Conservation (phyloP, 2,329 filamentous ascomycete species). For the Fusarium sp. region DNA sequence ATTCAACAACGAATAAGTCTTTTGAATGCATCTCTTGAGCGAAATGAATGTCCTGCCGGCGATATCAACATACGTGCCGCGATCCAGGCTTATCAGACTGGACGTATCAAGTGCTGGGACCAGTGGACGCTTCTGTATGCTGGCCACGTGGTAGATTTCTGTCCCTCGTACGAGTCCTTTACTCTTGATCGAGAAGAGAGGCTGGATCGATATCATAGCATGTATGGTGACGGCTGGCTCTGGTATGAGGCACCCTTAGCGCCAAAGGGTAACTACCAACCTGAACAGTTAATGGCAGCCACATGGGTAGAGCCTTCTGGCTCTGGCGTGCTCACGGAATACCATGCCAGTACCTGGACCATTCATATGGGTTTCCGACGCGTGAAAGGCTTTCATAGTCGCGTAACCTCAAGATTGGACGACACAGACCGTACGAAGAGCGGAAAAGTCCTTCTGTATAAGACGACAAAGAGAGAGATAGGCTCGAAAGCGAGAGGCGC, state of each 20-base stretch:
- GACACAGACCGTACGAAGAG: not conserved
- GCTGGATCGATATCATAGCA: constrained; percentile 36
- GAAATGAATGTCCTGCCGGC: constrained; percentile 17
- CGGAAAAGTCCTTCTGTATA: constrained; percentile 36
- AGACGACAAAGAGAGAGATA: constrained; percentile 17
- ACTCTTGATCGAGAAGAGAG: constrained; percentile 40
- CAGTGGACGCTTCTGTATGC: constrained; percentile 45
- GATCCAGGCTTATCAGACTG: constrained; percentile 39
- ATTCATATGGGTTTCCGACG: constrained; percentile 48
- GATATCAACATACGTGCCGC: constrained; percentile 36
- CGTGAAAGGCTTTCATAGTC: constrained; percentile 40
- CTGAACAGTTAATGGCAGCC: constrained; percentile 40
- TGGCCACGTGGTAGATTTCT: constrained; percentile 38
- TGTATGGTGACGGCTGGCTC: constrained; percentile 46
- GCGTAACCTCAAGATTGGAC: constrained; percentile 4
- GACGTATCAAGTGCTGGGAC: constrained; percentile 41
- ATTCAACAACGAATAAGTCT: constrained; percentile 29
- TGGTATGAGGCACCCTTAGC: constrained; percentile 45
- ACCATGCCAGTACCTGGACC: constrained; percentile 20
- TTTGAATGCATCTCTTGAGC: constrained; percentile 20
- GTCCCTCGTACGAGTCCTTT: constrained; percentile 44
- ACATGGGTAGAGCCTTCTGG: constrained; percentile 42
- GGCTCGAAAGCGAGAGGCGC: not conserved
- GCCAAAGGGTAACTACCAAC: constrained; percentile 14
- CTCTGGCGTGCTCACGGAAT: not conserved